Base-by-base conservation (phyloP, 306 rosid genomes). In the Sindora glabra region DNA sequence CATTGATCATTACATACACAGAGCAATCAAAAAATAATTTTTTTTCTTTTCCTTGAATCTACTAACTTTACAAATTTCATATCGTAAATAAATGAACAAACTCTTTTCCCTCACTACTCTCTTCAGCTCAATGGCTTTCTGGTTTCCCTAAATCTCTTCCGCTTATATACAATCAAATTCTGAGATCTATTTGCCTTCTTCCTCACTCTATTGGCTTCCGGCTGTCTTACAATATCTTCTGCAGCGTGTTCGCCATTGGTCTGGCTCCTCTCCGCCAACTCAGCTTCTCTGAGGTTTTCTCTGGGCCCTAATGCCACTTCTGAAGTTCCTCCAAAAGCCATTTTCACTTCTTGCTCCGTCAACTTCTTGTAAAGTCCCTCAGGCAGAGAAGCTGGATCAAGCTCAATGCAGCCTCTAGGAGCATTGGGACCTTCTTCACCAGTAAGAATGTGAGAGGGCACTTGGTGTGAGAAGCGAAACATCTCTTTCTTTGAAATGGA, bases 381-480 rank as follows among this genome's bases (percentile, higher is more conserved):
- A 17, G 98, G 98, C 0, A 80, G 72, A 47, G 98, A 71, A 23
- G 98, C 96, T 14, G 96, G 98, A 81, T 91, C 98, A 61, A 91
- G 86, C 74, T 91, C 96, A 82, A 79, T 77, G 76, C 79, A 83
- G 47, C 83, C 95, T 22, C 57, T 54, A 25, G 92, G 96, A 57
- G 80, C 89, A 56, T 83, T 72, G 9, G 3, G 73, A 60, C 81
- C 86, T 79, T 88, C 98, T 75, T 49, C 45, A 30, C 95, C 92
- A 10, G 86, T 83, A 55, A 91, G 92, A 72, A 74, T 41, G 87
- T 70, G 64, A 24, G 83, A 72, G 59, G 96, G 96, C 14, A 83
- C 96, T 65, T 81, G 95, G 81, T 91, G 96, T 48, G 96, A 91
- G 76, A 91, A 80, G 33, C 92, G 84, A 75, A 85, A 87, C 86